Base-by-base conservation (phyloP, 2,329 filamentous ascomycete species). In the Epichloe sp. region DNA sequence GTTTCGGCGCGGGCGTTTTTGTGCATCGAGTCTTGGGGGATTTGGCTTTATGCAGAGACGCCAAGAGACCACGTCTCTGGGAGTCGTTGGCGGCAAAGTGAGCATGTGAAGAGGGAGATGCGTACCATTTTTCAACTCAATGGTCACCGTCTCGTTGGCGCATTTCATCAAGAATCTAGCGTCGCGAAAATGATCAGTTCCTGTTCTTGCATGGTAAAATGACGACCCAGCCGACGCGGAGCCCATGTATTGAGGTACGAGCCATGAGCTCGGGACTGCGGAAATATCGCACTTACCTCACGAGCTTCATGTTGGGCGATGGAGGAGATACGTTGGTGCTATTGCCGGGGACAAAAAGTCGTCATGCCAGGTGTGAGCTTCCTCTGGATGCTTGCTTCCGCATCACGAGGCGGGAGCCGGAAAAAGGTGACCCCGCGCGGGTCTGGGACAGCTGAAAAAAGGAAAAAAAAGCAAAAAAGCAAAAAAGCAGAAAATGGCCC, bases 131-230 rank as follows among this genome's bases (percentile, higher is more conserved):
- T 98, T 98, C 60, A 98, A 78, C 72, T 98, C 93, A 69, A 98
- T 87, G 44, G 91, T 97, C 63, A 97, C 93, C 63, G 93, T 95
- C 76, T 98, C 93, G 71, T 96, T 97, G 71, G 87, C 83, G 71
- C 91, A 97, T 78, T 98, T 98, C 91, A 97, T 97, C 62, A 98
- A 77, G 71, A 98, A 98, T 69, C 93, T 97, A 69, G 34, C 34
- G 48, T 50, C 42, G 21, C 47, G 47, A 23, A 21, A 34, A 38
- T 8, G 15, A 42, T 52, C 31, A 52, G 51, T 38, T 42, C 38
- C 17, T 26, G 51, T 56, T 52, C 55, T 55, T 56, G 54, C 44
- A 56, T 45, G 48, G 58, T 54, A 46, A 6, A 26, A 2, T 49
- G 17, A 12, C 17, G 12, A 37, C 11, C 10, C 3, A 19, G 4